Base-by-base conservation (phyloP, 129 eudicot genomes). In the Centaurea solstitialis region DNA sequence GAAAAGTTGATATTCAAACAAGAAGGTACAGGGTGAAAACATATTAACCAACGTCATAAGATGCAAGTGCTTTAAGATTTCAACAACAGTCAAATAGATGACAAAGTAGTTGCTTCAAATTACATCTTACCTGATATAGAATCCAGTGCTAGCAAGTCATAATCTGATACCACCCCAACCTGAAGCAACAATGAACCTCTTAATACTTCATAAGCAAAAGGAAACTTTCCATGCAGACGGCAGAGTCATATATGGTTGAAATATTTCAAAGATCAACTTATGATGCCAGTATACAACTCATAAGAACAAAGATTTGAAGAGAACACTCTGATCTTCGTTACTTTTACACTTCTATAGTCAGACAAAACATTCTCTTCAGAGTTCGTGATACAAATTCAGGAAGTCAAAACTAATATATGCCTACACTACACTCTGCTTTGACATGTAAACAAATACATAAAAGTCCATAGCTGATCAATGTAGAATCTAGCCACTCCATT, bases 81-180 rank as follows among this genome's bases (percentile, higher is more conserved):
- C 26, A 61, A 61, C 26, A 64, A 2, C 18, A 50, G 12, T 20
- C 28, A 64, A 21, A 64, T 64, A 64, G 68, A 64, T 22, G 28
- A 11, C 21, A 64, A 64, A 22, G 68, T 18, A 57, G 21, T 21
- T 72, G 76, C 28, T 23, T 73, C 65, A 73, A 73, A 41, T 45
- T 18, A 9, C 15, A 1, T 7, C 67, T 50, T 87, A 90, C 97
- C 97, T 80, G 97, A 92, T 76, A 92, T 83, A 43, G 97, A 89
- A 65, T 92, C 97, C 81, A 92, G 79, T 72, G 97, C 97, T 50
- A 92, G 81, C 22, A 92, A 82, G 80, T 92, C 97, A 85, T 89
- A 92, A 79, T 92, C 97, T 40, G 97, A 92, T 65, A 92, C 97
- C 28, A 92, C 82, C 80, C 97, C 94, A 77, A 92, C 94, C 94